These are phyloP conservation scores for Ceriops decandra DNA, from an alignment of 345 rosid genomes.

Conservation along the genomic window DNA sequence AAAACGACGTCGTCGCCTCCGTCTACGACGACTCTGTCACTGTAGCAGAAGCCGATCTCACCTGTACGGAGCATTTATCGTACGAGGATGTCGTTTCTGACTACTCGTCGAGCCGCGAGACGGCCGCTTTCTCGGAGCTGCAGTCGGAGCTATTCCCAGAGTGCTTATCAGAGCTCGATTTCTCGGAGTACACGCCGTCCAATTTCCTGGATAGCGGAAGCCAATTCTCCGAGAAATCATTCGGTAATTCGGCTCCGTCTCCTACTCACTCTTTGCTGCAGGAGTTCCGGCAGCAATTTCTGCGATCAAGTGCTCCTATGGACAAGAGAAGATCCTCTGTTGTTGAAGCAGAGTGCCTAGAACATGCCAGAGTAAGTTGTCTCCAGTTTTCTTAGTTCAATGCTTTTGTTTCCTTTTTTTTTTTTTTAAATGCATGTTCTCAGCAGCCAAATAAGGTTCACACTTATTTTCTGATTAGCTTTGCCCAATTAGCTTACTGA, in stretches of 20 bases:
- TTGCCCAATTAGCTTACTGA: too few relatives aligned
- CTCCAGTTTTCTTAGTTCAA: neutral
- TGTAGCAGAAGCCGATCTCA: conserved; percentile 47
- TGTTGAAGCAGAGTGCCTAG: conserved; percentile 25
- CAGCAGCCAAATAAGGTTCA: neutral
- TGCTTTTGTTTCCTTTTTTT: neutral
- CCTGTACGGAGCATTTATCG: conserved; percentile 61
- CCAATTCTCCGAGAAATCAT: conserved; percentile 65
- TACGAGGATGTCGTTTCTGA: conserved; percentile 45
- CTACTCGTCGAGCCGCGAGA: conserved; percentile 41
- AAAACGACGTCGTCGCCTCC: conserved; percentile 24
- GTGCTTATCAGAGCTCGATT: conserved; percentile 46
- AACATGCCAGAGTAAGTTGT: conserved; percentile 37
- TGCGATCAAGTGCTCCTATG: conserved; percentile 40
- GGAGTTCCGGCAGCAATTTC: conserved; percentile 59
- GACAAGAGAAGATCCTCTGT: conserved; percentile 26
- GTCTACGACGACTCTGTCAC: conserved; percentile 17
- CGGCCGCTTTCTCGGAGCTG: conserved; percentile 43
- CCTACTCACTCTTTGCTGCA: conserved; percentile 55
- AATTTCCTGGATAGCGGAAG: conserved; percentile 60
- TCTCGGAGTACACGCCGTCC: conserved; percentile 62
- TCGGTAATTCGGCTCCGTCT: conserved; percentile 50
- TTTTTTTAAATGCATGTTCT: neutral
- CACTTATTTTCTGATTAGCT: too few relatives aligned
- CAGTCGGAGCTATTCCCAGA: conserved; percentile 48